Evolutionary conservation across 768 basidiomycete genomes (phyloP).

Genomic region (Boletus bicolor): DNA sequence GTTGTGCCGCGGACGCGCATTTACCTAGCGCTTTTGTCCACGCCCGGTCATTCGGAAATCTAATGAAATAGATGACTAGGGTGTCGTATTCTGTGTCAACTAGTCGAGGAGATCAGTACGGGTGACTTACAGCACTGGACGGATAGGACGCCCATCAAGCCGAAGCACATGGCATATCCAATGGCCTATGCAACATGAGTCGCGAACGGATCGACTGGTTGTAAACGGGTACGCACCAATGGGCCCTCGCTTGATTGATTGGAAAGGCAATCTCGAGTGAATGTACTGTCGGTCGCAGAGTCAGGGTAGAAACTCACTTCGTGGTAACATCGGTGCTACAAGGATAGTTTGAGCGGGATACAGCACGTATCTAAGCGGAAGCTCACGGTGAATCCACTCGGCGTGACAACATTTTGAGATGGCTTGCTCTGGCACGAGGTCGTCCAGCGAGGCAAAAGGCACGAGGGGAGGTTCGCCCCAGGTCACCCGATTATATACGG

Average conservation of each 20-base stretch:
- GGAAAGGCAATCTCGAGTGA: background rate
- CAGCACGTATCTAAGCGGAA: background rate
- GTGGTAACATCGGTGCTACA: background rate
- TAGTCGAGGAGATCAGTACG: too few species aligned
- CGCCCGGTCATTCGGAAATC: constrained; percentile 8
- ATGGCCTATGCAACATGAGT: background rate
- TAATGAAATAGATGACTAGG: constrained; percentile 9
- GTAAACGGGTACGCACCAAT: background rate
- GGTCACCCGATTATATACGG: background rate
- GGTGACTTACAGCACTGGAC: background rate
- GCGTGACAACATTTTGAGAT: background rate
- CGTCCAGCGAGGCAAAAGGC: background rate
- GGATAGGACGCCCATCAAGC: background rate
- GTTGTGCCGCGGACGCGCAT: background rate
- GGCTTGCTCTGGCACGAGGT: too few species aligned
- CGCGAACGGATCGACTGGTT: background rate
- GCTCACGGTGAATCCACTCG: background rate
- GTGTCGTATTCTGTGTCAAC: background rate
- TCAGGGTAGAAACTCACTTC: background rate
- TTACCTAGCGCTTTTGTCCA: constrained; percentile 1
- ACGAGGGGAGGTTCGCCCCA: too few species aligned
- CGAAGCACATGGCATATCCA: background rate
- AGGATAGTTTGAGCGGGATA: background rate
- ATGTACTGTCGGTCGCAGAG: background rate
- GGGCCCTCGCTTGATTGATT: constrained; percentile 5